These are phyloP conservation scores for Fistulifera pelliculosa DNA, from an alignment of 108 stramenopile species.

Conservation along the genomic window DNA sequence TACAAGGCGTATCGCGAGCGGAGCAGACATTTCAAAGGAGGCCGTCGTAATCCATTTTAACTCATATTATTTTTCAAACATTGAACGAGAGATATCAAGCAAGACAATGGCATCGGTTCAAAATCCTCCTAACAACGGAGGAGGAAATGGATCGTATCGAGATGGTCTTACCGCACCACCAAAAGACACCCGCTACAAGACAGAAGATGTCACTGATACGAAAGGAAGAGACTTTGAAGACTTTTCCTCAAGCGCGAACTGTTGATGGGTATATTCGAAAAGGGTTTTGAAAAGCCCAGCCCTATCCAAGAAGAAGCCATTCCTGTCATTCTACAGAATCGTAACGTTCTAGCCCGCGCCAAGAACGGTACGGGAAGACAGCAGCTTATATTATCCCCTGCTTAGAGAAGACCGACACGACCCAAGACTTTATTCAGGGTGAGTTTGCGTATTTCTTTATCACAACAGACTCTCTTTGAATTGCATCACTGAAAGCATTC, in stretches of 20 bases:
- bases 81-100: no score
- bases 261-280: slow-evolving; percentile 98
- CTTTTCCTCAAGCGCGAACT: slow-evolving; percentile 94
- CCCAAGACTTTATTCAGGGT: slow-evolving; percentile 78
- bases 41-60: no score
- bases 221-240: slow-evolving; percentile 98
- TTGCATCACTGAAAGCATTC: not conserved
- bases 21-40: no score
- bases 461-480: not conserved
- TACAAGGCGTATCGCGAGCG: no score
- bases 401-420: slow-evolving; percentile 93
- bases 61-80: no score
- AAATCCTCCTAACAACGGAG: no score
- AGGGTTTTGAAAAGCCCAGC: slow-evolving; percentile 97
- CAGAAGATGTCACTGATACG: slow-evolving; percentile 93
- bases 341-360: slow-evolving; percentile 94
- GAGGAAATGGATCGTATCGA: slow-evolving; percentile 31
- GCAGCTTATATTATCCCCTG: slow-evolving; percentile 99
- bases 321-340: slow-evolving; percentile 92
- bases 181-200: slow-evolving; percentile 86
- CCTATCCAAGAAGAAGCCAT: slow-evolving; percentile 99
- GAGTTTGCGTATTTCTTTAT: slow-evolving; percentile 7
- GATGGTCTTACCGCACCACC: slow-evolving; percentile 74
- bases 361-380: slow-evolving; percentile 98
- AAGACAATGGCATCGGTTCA: no score